A percentile compares a stretch with the other conserved stretches of the same genome.
Conservation (phyloP, 1,284 basidiomycete genomes). For the Stereum hirsutum region DNA sequence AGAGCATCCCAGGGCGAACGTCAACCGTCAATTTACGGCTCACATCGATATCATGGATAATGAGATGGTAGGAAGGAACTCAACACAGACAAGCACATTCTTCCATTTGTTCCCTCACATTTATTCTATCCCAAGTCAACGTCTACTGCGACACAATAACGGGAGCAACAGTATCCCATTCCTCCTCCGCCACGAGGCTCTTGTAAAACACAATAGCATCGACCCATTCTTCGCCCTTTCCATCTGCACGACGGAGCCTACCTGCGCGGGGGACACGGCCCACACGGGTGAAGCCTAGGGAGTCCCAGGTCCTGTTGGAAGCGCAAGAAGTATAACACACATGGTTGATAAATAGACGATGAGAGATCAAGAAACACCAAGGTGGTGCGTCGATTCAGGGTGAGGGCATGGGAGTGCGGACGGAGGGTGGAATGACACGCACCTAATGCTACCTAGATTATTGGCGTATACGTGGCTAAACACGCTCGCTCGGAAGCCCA, state of each 20-base stretch:
- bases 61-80: too few species aligned
- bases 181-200: slow-evolving; percentile 35
- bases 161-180: background rate
- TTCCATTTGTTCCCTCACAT: too few species aligned
- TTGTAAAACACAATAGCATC: slow-evolving; percentile 87
- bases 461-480: slow-evolving; percentile 93
- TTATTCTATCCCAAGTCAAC: too few species aligned
- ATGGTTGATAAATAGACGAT: background rate
- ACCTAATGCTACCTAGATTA: slow-evolving; percentile 66
- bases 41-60: too few species aligned
- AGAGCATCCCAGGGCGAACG: too few species aligned
- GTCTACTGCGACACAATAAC: too few species aligned
- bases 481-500: slow-evolving; percentile 83
- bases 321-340: background rate
- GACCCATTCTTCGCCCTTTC: slow-evolving; percentile 74
- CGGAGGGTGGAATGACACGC: slow-evolving; percentile 11
- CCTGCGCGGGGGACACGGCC: slow-evolving; percentile 86
- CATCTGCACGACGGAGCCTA: slow-evolving; percentile 55
- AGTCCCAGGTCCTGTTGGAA: slow-evolving; percentile 71
- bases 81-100: too few species aligned
- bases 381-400: too few species aligned
- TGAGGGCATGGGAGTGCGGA: background rate
- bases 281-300: slow-evolving; percentile 72
- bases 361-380: background rate
- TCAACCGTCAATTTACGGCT: too few species aligned